Base-by-base conservation (phyloP, 1,284 basidiomycete species). In the Naganishia cerealis region DNA sequence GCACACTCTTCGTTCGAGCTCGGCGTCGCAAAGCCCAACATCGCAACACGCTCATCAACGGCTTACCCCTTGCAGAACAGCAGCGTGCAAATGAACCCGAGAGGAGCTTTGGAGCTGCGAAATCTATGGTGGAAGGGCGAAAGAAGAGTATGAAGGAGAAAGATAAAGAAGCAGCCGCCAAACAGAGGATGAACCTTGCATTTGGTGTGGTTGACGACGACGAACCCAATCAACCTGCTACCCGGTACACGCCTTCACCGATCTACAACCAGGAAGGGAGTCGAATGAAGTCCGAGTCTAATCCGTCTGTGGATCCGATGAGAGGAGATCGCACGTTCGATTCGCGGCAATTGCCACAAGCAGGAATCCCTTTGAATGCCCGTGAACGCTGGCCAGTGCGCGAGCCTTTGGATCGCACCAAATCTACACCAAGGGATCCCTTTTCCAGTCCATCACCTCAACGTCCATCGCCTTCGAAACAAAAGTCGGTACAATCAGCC, bases 201-300 rank as follows among this genome's bases (percentile, higher is more conserved):
- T 63, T 63, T 43, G 61, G 61, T 7, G 50, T 63, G 12, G 50
- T 63, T 13, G 61, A 63, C 16, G 61, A 63, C 39, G 61, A 63
- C 36, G 61, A 63, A 12, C 26, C 61, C 24, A 61, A 26, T 21
- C 33, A 18, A 9, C 46, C 59, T 18, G 29, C 50, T 12, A 43
- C 21, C 1, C 33, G 39, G n/a, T 54, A 40, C 16, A 21, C 18
- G 13, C 53, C 61, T 4, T 12, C 52, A 15, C 43, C 50, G 1
- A 53, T 54, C 38, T 9, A 39, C 12, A 52, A 39, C 21, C 50
- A 50, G 21, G 52, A 29, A 15, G 50, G 40, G 9, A 16, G 26
- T 4, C 40, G 16, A 5, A 36, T 46, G 42, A 59, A 4, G 29
- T 24, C 8, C 5, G 24, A 21, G 1, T 24, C 26, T 6, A 46